phyloP scores from a whole-genome alignment of 306 rosid genomes.

The Begonia peltatifolia region DNA sequence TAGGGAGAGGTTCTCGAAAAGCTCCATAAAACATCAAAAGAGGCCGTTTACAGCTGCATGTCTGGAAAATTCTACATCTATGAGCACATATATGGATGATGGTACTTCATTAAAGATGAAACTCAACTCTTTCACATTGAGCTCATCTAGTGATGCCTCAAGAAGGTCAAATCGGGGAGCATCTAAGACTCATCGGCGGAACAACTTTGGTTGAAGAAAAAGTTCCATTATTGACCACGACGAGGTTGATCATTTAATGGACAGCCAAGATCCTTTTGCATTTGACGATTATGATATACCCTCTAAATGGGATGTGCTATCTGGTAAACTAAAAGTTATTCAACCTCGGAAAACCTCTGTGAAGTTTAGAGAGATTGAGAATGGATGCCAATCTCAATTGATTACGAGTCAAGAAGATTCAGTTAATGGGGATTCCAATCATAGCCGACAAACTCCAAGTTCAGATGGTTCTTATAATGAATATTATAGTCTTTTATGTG shows the following conservation, averaged over 20 bases:
- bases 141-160: conserved; percentile 49
- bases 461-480: conserved; percentile 30
- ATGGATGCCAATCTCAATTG: conserved; percentile 37
- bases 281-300: conserved; percentile 87
- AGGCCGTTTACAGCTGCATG: conserved; percentile 17
- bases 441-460: conserved; percentile 22
- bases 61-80: conserved; percentile 44
- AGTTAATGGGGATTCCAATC: conserved; percentile 27
- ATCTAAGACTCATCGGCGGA: conserved; percentile 26
- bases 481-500: conserved; percentile 46
- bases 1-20: conserved; percentile 27
- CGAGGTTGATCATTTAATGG: conserved; percentile 32
- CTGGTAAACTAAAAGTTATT: conserved; percentile 42
- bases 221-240: conserved; percentile 12
- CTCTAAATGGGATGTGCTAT: conserved; percentile 83
- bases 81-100: conserved; percentile 54
- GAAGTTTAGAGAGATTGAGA: conserved; percentile 28
- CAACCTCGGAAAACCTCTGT: conserved; percentile 20
- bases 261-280: conserved; percentile 78
- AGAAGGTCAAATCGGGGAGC: conserved; percentile 26
- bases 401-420: conserved; percentile 34
- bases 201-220: conserved; percentile 21
- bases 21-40: conserved; percentile 26
- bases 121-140: conserved; percentile 42
- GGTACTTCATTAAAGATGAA: conserved; percentile 40